phyloP scores from a whole-genome alignment of 2,329 filamentous ascomycete genomes.

The Hypoxylon sp. region DNA sequence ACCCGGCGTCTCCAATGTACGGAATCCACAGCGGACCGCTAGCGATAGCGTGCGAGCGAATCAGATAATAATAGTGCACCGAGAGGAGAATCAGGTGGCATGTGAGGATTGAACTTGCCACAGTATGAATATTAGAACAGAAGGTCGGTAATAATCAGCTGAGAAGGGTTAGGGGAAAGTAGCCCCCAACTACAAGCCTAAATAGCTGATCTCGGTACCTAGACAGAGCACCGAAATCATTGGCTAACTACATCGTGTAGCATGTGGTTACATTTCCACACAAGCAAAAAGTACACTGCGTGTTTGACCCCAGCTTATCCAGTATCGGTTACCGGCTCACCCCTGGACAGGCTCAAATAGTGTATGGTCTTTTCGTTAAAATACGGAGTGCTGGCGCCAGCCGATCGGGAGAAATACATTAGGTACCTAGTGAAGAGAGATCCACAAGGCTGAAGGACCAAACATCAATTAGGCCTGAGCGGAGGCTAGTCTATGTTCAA shows the following conservation, averaged over 20 bases:
- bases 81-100: background rate
- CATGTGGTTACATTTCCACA: background rate
- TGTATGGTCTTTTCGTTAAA: background rate
- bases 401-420: conserved; percentile 1
- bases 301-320: background rate
- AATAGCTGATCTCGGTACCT: background rate
- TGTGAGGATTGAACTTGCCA: background rate
- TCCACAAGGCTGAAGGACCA: conserved; percentile 22
- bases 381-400: conserved; percentile 29
- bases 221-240: background rate
- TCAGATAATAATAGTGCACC: background rate
- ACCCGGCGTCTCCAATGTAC: background rate
- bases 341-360: background rate
- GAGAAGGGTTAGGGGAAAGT: conserved; percentile 1
- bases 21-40: conserved; percentile 5
- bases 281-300: conserved; percentile 6
- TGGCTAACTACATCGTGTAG: background rate
- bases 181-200: conserved; percentile 2
- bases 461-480: background rate
- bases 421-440: background rate
- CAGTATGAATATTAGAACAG: background rate
- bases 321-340: no score
- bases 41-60: background rate
- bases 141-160: background rate
- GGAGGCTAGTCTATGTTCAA: background rate